A percentile compares a stretch with the other conserved stretches of the same genome.
These are phyloP conservation scores for Cyclotella choctawhatcheeana DNA, from an alignment of 108 stramenopile species.

Conservation along the genomic window DNA sequence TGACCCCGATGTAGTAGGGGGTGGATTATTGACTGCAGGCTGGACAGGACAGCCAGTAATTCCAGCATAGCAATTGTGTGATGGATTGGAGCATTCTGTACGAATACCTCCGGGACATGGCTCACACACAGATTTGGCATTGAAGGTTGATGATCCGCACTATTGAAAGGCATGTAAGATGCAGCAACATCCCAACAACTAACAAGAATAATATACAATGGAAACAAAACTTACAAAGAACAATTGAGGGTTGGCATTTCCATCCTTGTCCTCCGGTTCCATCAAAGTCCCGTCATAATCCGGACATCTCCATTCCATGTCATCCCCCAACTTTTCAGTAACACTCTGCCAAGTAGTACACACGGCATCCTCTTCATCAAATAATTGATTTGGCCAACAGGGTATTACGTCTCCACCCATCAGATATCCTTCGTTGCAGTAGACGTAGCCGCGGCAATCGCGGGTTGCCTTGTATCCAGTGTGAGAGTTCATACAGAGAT, in stretches of 20 bases:
- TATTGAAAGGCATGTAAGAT: background rate
- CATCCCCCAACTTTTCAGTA: constrained; percentile 8
- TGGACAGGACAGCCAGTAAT: constrained; percentile 37
- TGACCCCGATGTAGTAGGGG: constrained; percentile 4
- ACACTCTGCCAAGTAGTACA: constrained; percentile 49
- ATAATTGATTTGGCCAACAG: constrained; percentile 49
- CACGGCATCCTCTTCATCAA: constrained; percentile 13
- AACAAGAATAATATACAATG: background rate
- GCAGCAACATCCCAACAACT: background rate
- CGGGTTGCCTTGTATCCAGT: constrained; percentile 37
- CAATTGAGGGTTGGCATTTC: constrained; percentile 35
- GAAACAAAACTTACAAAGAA: constrained; percentile 38
- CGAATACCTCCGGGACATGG: constrained; percentile 42
- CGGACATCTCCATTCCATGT: constrained; percentile 25
- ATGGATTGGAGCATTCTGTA: constrained; percentile 35
- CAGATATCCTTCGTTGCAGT: constrained; percentile 43
- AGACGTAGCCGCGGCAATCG: constrained; percentile 50
- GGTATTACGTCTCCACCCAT: constrained; percentile 41
- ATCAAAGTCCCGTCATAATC: constrained; percentile 28
- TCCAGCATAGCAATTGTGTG: constrained; percentile 47
- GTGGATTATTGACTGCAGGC: background rate
- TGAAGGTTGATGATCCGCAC: constrained; percentile 37
- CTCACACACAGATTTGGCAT: constrained; percentile 34
- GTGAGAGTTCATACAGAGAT: constrained; percentile 17
- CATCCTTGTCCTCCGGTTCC: constrained; percentile 38